phyloP scores from a whole-genome alignment of 2,329 filamentous ascomycete genomes.

The Fusarium scirpi region DNA sequence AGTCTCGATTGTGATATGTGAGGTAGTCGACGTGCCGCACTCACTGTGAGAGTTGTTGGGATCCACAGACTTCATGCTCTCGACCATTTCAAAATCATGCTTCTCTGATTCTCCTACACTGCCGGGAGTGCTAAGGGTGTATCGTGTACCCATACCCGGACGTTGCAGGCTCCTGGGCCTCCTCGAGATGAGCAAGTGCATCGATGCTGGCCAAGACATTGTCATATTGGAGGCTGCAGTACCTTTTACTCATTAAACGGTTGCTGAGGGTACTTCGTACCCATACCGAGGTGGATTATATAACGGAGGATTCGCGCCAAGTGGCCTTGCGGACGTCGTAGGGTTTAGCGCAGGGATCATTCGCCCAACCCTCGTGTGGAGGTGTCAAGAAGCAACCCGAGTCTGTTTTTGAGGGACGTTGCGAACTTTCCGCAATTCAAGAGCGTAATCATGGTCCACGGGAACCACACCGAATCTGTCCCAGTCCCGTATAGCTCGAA shows the following conservation, averaged over 20 bases:
- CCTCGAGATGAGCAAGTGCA: constrained; percentile 33
- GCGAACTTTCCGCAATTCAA: constrained; percentile 21
- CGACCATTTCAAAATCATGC: constrained; percentile 32
- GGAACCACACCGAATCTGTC: constrained; percentile 27
- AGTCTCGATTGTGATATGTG: constrained; percentile 32
- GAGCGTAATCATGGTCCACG: constrained; percentile 36
- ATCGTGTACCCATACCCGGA: constrained; percentile 27
- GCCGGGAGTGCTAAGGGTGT: constrained; percentile 29
- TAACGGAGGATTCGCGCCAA: constrained; percentile 32
- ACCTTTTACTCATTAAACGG: constrained; percentile 33
- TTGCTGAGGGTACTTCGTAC: constrained; percentile 34
- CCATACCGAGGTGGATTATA: constrained; percentile 30
- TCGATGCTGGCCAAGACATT: constrained; percentile 33
- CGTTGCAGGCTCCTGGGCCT: constrained; percentile 26
- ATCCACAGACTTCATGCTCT: constrained; percentile 35
- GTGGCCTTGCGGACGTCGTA: constrained; percentile 41
- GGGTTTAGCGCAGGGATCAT: constrained; percentile 40
- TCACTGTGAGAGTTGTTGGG: constrained; percentile 36
- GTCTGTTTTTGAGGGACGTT: constrained; percentile 36
- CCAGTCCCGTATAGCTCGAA: constrained; percentile 12
- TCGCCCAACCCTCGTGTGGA: constrained; percentile 35
- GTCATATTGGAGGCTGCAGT: constrained; percentile 35
- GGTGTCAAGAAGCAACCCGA: constrained; percentile 39
- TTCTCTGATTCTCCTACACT: constrained; percentile 28
- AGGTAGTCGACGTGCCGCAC: constrained; percentile 37